Conservation (phyloP, 306 rosid species). For the Trichosanthes cucumerina region DNA sequence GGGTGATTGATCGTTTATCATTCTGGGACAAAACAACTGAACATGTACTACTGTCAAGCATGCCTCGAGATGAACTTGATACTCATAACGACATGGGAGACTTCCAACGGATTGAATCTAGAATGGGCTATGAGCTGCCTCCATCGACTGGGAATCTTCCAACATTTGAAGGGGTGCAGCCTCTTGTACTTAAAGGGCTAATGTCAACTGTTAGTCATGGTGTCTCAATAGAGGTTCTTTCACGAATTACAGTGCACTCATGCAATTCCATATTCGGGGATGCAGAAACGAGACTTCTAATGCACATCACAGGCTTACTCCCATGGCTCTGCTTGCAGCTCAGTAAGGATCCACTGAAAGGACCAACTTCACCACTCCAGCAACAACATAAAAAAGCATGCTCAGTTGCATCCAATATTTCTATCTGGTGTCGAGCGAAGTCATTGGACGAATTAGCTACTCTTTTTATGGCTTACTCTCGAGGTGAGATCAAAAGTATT, state of each 20-base stretch:
- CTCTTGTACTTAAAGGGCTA: constrained; percentile 95
- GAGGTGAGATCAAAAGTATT: constrained; percentile 75
- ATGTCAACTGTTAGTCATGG: constrained; percentile 87
- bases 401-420: constrained; percentile 79
- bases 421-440: constrained; percentile 90
- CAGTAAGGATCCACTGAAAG: constrained; percentile 62
- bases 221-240: constrained; percentile 87
- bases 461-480: constrained; percentile 70
- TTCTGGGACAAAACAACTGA: constrained; percentile 92
- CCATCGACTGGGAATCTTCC: constrained; percentile 70
- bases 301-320: constrained; percentile 96
- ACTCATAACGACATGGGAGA: constrained; percentile 38
- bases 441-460: constrained; percentile 80
- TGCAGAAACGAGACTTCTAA: constrained; percentile 83
- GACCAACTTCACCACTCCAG: constrained; percentile 80
- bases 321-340: constrained; percentile 99
- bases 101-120: constrained; percentile 75
- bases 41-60: constrained; percentile 96
- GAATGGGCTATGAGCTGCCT: constrained; percentile 61
- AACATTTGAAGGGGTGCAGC: constrained; percentile 93
- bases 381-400: constrained; percentile 88
- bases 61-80: constrained; percentile 92
- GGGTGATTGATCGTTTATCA: constrained; percentile 85
- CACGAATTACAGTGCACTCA: constrained; percentile 83
- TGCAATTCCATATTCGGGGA: constrained; percentile 96